Percentiles rank a stretch among this genome's conserved stretches.
These are phyloP conservation scores for Yarrowia phangngaensis DNA, from an alignment of 805 yeast genomes.

Conservation along the genomic window DNA sequence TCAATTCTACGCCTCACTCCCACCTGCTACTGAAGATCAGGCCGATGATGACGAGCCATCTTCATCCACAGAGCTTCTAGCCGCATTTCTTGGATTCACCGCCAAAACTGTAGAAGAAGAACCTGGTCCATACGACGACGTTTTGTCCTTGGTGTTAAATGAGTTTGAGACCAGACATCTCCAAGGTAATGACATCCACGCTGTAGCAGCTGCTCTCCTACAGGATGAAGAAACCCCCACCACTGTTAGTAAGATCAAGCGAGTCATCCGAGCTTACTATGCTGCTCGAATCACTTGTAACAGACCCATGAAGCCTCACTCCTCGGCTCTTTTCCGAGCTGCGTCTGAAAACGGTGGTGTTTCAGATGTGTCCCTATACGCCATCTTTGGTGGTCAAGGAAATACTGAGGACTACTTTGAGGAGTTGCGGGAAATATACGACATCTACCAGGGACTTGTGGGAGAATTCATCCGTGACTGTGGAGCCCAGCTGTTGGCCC, in stretches of 20 bases:
- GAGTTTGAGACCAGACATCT: slow-evolving; percentile 85
- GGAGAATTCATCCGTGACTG: slow-evolving; percentile 66
- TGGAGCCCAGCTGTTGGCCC: slow-evolving; percentile 61
- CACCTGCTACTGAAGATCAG: slow-evolving; percentile 79
- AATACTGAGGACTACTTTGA: slow-evolving; percentile 96
- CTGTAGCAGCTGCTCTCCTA: slow-evolving; percentile 71
- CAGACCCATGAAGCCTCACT: slow-evolving; percentile 49
- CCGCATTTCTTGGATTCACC: slow-evolving; percentile 68
- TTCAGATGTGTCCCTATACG: slow-evolving; percentile 59
- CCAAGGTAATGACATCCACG: slow-evolving; percentile 76
- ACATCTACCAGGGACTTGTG: slow-evolving; percentile 70
- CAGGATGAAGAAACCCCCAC: slow-evolving; percentile 41
- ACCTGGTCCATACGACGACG: slow-evolving; percentile 60
- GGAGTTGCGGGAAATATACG: slow-evolving; percentile 82
- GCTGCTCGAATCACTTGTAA: slow-evolving; percentile 51
- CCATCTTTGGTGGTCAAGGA: slow-evolving; percentile 99
- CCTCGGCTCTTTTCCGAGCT: slow-evolving; percentile 62
- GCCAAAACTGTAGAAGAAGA: slow-evolving; percentile 38
- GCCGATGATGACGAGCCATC: slow-evolving; percentile 87
- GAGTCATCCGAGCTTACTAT: slow-evolving; percentile 75
- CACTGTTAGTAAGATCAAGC: slow-evolving; percentile 64
- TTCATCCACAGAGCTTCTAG: slow-evolving; percentile 78
- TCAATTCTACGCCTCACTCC: slow-evolving; percentile 65
- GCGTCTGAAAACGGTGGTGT: slow-evolving; percentile 50
- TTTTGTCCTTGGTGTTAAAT: slow-evolving; percentile 61